Base-by-base conservation (phyloP, 495 filamentous ascomycete genomes). In the Aspergillus coremiiformis region DNA sequence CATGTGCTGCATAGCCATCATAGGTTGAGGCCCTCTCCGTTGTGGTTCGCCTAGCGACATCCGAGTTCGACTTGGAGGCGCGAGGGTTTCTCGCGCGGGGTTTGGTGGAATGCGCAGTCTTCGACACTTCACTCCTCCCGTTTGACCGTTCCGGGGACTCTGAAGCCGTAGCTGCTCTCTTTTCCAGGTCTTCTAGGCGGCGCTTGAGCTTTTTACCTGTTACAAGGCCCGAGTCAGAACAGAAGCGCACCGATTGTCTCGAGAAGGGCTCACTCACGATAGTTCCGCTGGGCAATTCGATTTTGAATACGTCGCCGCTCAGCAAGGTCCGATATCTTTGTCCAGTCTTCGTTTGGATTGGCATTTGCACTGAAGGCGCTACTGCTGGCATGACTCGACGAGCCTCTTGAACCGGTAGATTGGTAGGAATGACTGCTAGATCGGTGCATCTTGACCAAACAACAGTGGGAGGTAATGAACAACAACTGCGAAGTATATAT, bases 191-290 rank as follows among this genome's bases (percentile, higher is more conserved):
- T 71, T 98, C 92, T 65, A 98, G 78, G 62, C 92, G 83, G 69
- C 87, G 89, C 87, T 98, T 98, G 51, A 98, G 82, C 81, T 96
- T 98, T 80, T 96, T 96, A 78, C 92, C 92, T 97, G 66, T 51
- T 21, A 35, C 9, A 42, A 19, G 12, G 19, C 17, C 42, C 32
- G 6, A 23, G 33, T 54, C 24, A 54, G 39, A 46, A 21, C 14
- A 27, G n/a, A 7, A 12, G 1, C 2, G 5, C n/a, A 45, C 11
- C 14, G 43, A 10, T 44, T 10, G 17, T 2, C 22, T 23, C n/a
- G 27, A n/a, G 30, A 45, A 42, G 22, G 24, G 37, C 54, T 56
- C 19, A 87, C 91, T 67, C 78, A 96, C 92, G 92, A 74, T 97
- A 97, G 74, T 97, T 97, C 52, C 92, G 85, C 73, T 97, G 92